Percentiles rank a stretch among this genome's conserved stretches.
These are phyloP conservation scores for Tuber umbilicatum DNA, from an alignment of 495 filamentous ascomycete species.

Conservation along the genomic window DNA sequence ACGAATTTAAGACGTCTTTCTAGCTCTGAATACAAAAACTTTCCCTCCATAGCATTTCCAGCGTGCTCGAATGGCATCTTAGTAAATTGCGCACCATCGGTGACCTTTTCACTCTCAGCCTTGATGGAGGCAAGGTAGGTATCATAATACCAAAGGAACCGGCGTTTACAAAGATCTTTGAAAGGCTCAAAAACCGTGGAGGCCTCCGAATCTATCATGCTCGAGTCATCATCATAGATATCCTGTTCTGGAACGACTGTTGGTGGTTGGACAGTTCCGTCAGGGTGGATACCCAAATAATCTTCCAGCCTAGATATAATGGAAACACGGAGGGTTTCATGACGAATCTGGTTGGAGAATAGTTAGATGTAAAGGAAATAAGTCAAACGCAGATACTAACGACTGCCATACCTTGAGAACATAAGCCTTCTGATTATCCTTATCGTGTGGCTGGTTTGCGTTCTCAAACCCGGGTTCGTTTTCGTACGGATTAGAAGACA, in stretches of 20 bases:
- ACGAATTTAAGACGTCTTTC: slow-evolving; percentile 61
- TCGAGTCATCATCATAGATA: slow-evolving; percentile 50
- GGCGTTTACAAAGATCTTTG: slow-evolving; percentile 79
- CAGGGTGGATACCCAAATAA: slow-evolving; percentile 59
- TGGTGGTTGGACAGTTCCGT: slow-evolving; percentile 46
- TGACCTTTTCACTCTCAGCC: slow-evolving; percentile 54
- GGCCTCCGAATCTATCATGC: slow-evolving; percentile 51
- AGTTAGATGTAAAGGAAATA: background rate
- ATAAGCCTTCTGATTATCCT: slow-evolving; percentile 72
- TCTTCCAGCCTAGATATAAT: slow-evolving; percentile 80
- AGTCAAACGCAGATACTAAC: background rate
- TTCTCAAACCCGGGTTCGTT: slow-evolving; percentile 93
- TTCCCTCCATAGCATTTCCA: slow-evolving; percentile 78
- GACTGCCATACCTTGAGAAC: slow-evolving; percentile 63
- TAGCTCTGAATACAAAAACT: slow-evolving; percentile 74
- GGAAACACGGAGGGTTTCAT: slow-evolving; percentile 81
- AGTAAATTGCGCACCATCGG: slow-evolving; percentile 57
- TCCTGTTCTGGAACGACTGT: slow-evolving; percentile 46
- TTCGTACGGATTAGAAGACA: slow-evolving; percentile 90
- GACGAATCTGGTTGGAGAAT: slow-evolving; percentile 62
- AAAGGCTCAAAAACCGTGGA: slow-evolving; percentile 65
- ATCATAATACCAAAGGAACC: slow-evolving; percentile 94
- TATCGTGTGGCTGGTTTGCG: slow-evolving; percentile 58
- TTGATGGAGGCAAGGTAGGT: slow-evolving; percentile 68
- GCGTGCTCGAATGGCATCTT: slow-evolving; percentile 78